Base-by-base conservation (phyloP, 1,139 yeast genomes). In the Suhomyces anneliseae region DNA sequence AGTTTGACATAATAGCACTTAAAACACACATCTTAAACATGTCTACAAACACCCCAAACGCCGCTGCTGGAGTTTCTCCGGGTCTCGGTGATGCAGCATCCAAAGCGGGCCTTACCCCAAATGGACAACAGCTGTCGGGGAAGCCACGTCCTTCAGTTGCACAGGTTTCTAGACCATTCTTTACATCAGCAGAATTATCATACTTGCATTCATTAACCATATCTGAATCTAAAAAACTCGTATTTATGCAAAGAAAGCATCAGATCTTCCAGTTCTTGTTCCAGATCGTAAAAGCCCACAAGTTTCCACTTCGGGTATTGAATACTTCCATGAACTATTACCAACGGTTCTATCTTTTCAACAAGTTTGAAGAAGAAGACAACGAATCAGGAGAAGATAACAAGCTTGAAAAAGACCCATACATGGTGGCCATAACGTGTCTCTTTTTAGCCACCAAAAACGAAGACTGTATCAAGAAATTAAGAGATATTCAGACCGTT, bases 381-480 rank as follows among this genome's bases (percentile, higher is more conserved):
- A 49, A 46, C 24, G 44, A 39, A 12, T 27, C 40, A 8, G 45
- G 43, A 8, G 56, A 52, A 27, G 54, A 54, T 11, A 47, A 48
- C 33, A 39, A 34, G 32, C 42, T 47, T 4, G 75, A 70, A 37
- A 63, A 61, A 39, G 77, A 72, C 52, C 77, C 78, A 7, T 69
- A 58, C 56, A 85, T 85, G 38, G 79, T 87, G 24, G 90, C 89
- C 0, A 67, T 87, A 6, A 80, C 96, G 6, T 81, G 95, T 49
- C 61, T 93, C n/a, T 81, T 90, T 51, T 76, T 90, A 34, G 89
- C 97, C 3, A 76, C 87, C 39, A 92, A 93, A 64, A 83, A 85
- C 56, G 96, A 90, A 60, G 98, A 92, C 61, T 90, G 96, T 38
- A 85, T 92, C 36, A 92, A 92, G 65, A 87, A 88, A 58, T 68